Evolutionary conservation across 1,284 basidiomycete species (phyloP), one percentile per base, ranked within the genome.

Genomic region (Cutaneotrichosporon mucoides): DNA sequence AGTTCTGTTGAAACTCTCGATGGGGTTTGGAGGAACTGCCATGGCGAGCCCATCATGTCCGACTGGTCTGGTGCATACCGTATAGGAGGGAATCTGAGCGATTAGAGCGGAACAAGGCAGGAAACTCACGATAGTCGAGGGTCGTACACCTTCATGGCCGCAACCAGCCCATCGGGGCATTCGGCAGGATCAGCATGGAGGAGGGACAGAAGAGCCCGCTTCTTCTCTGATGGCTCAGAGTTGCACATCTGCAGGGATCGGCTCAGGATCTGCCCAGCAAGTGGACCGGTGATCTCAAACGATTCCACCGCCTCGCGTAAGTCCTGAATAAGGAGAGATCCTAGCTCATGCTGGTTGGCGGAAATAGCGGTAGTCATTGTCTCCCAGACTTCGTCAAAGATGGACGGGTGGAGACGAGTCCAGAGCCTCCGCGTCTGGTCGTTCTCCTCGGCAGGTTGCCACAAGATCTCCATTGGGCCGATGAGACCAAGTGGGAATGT

Each of bases 271-370:
- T 89, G 87, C 59, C 84, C 90, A 0, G 89, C 82, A 70, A 87
- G 87, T 1, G 89, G 88, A 3, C 92, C 92, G 80, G 88, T 87
- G 15, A 95, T 84, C 71, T 96, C 91, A 67, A 93, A 92, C 3
- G 86, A 82, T 60, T 89, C 90, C 38, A 92, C 70, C 51, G 86
- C 82, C 4, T 84, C 84, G 49, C 86, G 79, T 50, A 92, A 72
- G 73, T 92, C 88, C 4, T 82, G 80, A 10, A 92, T 81, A 63
- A 88, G 84, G 4, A 92, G 76, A 4, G 51, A 46, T 5, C 33
- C 35, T n/a, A n/a, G 11, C 6, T 50, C n/a, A 8, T 13, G 36
- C 1, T 48, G 40, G 38, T 47, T 38, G 4, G 46, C 12, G 7
- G 46, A 48, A 13, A 56, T 61, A 15, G 46, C 59, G 6, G 35